Base-by-base conservation (phyloP, 2,329 filamentous ascomycete species). In the Fusarium buxicola region DNA sequence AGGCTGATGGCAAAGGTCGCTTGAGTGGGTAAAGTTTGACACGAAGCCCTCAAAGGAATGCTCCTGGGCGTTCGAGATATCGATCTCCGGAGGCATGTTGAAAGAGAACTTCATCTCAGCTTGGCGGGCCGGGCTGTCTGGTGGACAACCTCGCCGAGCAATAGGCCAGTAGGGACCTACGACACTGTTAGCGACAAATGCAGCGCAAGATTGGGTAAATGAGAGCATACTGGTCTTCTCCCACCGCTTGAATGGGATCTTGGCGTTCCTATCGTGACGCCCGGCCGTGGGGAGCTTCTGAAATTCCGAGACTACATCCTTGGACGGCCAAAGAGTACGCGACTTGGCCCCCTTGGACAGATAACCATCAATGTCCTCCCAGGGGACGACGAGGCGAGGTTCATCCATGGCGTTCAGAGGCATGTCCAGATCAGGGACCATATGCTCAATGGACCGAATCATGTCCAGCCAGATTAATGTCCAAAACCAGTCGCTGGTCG, bases 361-460 rank as follows among this genome's bases (percentile, higher is more conserved):
- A 53, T 84, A 81, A 1, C 73, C 72, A 24, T 84, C 75, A 46
- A 90, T 83, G 7, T 86, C 82, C 69, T 90, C 87, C 81, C 83
- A 89, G 4, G 87, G 83, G 3, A 86, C 84, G 11, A 90, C 81
- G 8, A 91, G 69, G 24, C 88, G 80, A 34, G 88, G 88, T 69
- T 90, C 87, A 65, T 91, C 88, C 82, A 90, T 86, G 28, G 84
- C 80, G 62, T 90, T 91, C 57, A 90, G 79, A 1, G 88, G 82
- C 55, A 90, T 81, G 58, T 90, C 87, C 83, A 91, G 87, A 66
- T 91, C 87, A 2, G 88, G 88, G 13, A 90, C 76, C 50, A 84
- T 58, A 34, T 82, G 75, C 60, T 84, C 80, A n/a, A 87, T 79
- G 0, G 80, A 80, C 55, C 80, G 76, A 66, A 85, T 77, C 76